Percentiles rank a stretch among this genome's conserved stretches.
Evolutionary conservation across 441 rosid genomes (phyloP).

Genomic region (Dalechampia spathulata): DNA sequence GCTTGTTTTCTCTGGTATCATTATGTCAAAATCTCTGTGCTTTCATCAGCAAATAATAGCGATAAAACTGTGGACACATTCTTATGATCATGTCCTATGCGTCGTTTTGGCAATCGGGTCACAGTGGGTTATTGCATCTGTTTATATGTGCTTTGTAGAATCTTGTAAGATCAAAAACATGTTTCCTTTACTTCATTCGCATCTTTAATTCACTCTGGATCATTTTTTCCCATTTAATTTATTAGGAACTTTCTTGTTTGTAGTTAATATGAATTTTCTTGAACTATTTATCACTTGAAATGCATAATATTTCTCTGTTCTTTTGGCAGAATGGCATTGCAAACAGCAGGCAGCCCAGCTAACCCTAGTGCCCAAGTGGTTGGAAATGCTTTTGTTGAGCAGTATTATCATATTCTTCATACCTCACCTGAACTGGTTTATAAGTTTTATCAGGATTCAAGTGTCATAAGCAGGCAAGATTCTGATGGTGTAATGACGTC

Average conservation of each 20-base stretch:
- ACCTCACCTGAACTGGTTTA: slow-evolving; percentile 24
- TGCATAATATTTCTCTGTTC: neutral
- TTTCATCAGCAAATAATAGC: neutral
- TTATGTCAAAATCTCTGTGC: too few species aligned
- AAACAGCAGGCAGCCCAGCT: slow-evolving; percentile 25
- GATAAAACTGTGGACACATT: neutral
- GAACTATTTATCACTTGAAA: neutral
- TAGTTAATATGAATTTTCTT: neutral
- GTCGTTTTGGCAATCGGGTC: neutral
- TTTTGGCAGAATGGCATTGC: slow-evolving; percentile 41
- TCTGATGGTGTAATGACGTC: slow-evolving; percentile 22
- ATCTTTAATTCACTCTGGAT: neutral
- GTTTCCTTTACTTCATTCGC: neutral
- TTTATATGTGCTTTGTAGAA: neutral
- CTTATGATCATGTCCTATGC: neutral
- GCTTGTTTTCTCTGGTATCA: neutral
- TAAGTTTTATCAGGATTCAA: slow-evolving; percentile 40
- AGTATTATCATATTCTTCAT: slow-evolving; percentile 31
- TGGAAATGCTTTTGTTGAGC: slow-evolving; percentile 35
- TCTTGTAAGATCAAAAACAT: neutral
- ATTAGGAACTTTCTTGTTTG: neutral
- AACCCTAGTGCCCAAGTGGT: slow-evolving; percentile 28
- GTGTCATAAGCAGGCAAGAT: slow-evolving; percentile 33
- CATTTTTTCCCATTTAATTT: neutral
- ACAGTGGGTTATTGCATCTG: neutral